Percentiles rank a stretch among this genome's conserved stretches.
phyloP scores from a whole-genome alignment of 129 eudicot genomes.

The Silybum marianum region DNA sequence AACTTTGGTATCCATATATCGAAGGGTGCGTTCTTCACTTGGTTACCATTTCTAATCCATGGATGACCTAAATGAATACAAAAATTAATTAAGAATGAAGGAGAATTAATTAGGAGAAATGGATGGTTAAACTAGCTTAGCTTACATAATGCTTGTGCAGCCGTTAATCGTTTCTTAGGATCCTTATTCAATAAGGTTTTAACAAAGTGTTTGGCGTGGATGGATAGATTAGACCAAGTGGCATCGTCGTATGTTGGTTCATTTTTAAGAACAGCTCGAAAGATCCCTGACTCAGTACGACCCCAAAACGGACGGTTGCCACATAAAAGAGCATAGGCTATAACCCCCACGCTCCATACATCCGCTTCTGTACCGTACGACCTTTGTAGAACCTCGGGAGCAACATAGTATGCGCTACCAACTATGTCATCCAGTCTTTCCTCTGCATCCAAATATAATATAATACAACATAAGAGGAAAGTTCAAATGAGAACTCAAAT shows the following conservation, averaged over 20 bases:
- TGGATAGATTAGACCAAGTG: conserved; percentile 31
- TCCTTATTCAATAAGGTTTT: conserved; percentile 29
- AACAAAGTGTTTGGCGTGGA: conserved; percentile 38
- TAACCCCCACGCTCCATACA: conserved; percentile 39
- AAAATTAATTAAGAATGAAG: no score
- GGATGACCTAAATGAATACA: conserved; percentile 31
- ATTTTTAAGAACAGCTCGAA: conserved; percentile 28
- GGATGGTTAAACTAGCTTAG: neutral
- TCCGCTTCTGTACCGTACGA: conserved; percentile 41
- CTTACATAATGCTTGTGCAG: conserved; percentile 42
- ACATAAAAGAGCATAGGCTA: conserved; percentile 38
- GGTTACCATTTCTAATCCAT: conserved; percentile 32
- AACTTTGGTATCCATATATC: conserved; percentile 37
- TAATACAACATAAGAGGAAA: no score
- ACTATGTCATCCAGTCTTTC: conserved; percentile 39
- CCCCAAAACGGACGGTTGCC: conserved; percentile 47
- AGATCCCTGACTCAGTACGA: conserved; percentile 43
- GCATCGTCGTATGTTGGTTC: conserved; percentile 29
- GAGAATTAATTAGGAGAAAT: no score
- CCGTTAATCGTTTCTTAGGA: conserved; percentile 41
- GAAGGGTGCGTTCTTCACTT: conserved; percentile 34
- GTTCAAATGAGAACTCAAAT: no score
- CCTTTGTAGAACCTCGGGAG: conserved; percentile 46
- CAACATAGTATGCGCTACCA: conserved; percentile 45
- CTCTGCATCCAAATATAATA: conserved; percentile 21